Percentiles rank a stretch among this genome's conserved stretches.
phyloP scores from a whole-genome alignment of 805 yeast species.

The Metschnikowia sp. region DNA sequence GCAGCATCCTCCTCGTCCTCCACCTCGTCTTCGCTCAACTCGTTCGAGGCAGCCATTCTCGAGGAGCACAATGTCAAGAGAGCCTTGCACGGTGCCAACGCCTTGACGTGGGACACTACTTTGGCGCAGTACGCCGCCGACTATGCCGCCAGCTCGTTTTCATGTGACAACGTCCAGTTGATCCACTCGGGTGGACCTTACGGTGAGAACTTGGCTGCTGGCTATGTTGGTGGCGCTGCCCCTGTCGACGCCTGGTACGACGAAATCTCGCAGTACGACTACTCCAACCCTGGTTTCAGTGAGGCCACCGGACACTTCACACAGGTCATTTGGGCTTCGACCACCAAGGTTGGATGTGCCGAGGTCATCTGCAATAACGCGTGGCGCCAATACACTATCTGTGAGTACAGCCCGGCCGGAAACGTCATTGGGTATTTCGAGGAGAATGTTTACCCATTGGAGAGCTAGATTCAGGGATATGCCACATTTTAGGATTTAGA shows the following conservation, averaged over 20 bases:
- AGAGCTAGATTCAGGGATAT: background rate
- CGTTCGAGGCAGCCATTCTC: conserved; percentile 30
- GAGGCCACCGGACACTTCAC: conserved; percentile 74
- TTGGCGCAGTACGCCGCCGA: conserved; percentile 33
- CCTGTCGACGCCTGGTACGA: conserved; percentile 76
- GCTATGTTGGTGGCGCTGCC: conserved; percentile 51
- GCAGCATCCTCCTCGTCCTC: conserved; percentile 2
- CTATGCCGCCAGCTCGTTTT: conserved; percentile 47
- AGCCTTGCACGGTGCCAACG: conserved; percentile 32
- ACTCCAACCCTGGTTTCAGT: conserved; percentile 47
- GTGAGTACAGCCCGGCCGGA: conserved; percentile 62
- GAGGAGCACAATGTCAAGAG: conserved; percentile 35
- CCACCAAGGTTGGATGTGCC: conserved; percentile 67
- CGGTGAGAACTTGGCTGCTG: conserved; percentile 74
- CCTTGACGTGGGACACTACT: conserved; percentile 31
- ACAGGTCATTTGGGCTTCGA: conserved; percentile 66
- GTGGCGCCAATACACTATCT: conserved; percentile 62
- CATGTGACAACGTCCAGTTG: conserved; percentile 57
- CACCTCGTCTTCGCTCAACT: conserved; percentile 7
- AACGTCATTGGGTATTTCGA: conserved; percentile 45
- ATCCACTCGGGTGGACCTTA: conserved; percentile 63
- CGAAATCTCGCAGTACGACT: conserved; percentile 58
- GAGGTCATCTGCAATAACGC: conserved; percentile 42
- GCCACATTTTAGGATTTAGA: background rate
- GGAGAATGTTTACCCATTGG: conserved; percentile 40